Percentiles rank a stretch among this genome's conserved stretches.
Conservation (phyloP, 2,329 filamentous ascomycete species). For the Ophiostoma piceae region DNA sequence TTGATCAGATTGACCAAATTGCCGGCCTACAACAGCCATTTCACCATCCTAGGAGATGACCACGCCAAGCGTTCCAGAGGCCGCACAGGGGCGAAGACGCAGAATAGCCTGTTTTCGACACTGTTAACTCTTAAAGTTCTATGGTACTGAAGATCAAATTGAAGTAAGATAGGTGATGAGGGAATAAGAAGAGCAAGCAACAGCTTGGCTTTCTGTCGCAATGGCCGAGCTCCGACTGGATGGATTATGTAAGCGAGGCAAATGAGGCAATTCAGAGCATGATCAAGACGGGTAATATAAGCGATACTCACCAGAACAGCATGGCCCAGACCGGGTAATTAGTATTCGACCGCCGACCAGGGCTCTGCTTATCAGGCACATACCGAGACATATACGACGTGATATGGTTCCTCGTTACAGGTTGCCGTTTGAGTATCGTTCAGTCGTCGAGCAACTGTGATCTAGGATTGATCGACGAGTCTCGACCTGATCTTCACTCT, state of each 20-base stretch:
- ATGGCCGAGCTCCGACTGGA: neutral
- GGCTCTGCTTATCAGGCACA: neutral
- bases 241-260: neutral
- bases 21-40: too few species aligned
- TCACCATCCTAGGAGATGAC: too few species aligned
- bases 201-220: too few species aligned
- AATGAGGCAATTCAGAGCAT: neutral
- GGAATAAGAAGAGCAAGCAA: too few species aligned
- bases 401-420: constrained; percentile 3
- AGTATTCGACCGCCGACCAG: neutral
- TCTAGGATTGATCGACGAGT: neutral
- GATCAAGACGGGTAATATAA: neutral
- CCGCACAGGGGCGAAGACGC: neutral
- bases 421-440: neutral
- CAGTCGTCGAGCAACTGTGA: neutral
- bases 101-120: neutral
- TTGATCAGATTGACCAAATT: too few species aligned
- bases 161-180: neutral
- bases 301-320: too few species aligned
- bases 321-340: neutral
- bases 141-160: neutral
- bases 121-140: neutral
- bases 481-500: neutral
- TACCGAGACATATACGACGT: neutral
- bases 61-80: neutral